These are phyloP conservation scores for Claviceps arundinis DNA, from an alignment of 2,329 filamentous ascomycete genomes.

Conservation along the genomic window DNA sequence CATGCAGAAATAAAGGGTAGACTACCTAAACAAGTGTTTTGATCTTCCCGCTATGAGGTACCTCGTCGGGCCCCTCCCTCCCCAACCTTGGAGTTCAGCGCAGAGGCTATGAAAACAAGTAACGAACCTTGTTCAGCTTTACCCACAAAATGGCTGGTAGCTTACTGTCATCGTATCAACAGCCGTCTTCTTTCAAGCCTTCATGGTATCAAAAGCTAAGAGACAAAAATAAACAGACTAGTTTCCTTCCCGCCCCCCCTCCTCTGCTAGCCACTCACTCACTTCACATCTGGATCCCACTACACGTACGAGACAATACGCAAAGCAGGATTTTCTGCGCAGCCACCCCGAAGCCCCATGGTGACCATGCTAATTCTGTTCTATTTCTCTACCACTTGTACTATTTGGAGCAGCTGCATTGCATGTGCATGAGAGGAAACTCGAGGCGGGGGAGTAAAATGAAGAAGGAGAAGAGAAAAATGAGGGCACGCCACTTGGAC, in stretches of 20 bases:
- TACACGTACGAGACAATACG: background rate
- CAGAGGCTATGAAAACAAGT: background rate
- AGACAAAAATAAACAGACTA: no score
- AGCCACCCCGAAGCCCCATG: background rate
- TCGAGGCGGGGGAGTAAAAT: background rate
- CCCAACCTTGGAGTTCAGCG: no score
- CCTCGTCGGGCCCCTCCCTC: no score
- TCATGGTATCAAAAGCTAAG: no score
- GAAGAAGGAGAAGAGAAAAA: background rate
- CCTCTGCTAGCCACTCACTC: no score
- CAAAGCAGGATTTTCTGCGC: background rate
- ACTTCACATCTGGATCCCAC: background rate
- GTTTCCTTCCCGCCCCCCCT: no score
- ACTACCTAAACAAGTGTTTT: no score
- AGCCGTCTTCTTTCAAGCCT: background rate
- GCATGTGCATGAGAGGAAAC: background rate
- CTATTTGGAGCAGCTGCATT: background rate
- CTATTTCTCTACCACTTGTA: background rate
- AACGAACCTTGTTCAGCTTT: background rate
- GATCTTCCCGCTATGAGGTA: no score
- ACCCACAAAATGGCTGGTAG: background rate
- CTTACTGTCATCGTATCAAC: background rate
- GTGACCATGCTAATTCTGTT: background rate
- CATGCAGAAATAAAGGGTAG: no score
- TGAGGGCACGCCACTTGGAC: background rate